Evolutionary conservation across 257 asterid species (phyloP).

Genomic region (Nicotiana benthamiana): DNA sequence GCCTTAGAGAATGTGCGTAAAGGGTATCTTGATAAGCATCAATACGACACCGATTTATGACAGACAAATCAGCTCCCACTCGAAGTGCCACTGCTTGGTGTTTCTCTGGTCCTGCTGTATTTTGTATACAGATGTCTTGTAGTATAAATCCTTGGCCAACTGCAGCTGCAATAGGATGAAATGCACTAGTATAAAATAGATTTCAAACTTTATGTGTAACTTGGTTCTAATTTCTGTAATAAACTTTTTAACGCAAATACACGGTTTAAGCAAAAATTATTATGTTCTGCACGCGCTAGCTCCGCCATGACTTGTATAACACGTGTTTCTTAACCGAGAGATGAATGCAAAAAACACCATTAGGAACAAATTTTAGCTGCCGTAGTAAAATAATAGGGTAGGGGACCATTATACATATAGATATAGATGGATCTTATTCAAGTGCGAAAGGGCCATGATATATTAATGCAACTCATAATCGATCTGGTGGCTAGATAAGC

Average conservation of each 20-base stretch:
- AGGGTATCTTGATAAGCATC: conserved; percentile 58
- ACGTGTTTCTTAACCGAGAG: neutral
- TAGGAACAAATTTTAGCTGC: neutral
- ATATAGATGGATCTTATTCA: neutral
- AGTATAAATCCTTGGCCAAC: conserved; percentile 41
- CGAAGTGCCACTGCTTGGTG: conserved; percentile 65
- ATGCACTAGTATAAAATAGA: neutral
- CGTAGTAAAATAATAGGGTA: neutral
- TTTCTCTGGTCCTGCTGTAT: conserved; percentile 60
- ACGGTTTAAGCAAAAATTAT: no score
- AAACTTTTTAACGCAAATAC: no score
- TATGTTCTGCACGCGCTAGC: no score
- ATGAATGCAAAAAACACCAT: neutral
- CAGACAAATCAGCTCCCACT: conserved; percentile 43
- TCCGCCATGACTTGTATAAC: neutral
- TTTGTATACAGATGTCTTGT: conserved; percentile 43
- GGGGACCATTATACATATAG: neutral
- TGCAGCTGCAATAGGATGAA: conserved; percentile 30
- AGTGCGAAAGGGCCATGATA: neutral
- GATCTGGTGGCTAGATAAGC: neutral
- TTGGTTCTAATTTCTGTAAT: no score
- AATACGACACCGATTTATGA: conserved; percentile 41
- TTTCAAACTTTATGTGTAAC: no score
- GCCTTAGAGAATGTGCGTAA: conserved; percentile 39
- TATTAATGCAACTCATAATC: neutral